These are phyloP conservation scores for Fraxinus latifolia DNA, from an alignment of 305 asterid species.

Conservation along the genomic window DNA sequence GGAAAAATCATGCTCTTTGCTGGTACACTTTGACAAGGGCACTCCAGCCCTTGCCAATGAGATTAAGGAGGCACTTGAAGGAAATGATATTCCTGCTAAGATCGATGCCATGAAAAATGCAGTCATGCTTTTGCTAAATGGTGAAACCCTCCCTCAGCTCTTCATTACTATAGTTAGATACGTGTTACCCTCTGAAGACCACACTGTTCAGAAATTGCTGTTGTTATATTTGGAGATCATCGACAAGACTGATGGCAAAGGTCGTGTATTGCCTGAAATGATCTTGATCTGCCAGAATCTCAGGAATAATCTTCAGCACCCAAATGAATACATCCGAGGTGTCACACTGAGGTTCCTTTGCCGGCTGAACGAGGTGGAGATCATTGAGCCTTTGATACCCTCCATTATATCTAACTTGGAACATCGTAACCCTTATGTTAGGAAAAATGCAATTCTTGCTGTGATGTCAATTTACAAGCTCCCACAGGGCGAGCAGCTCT, in stretches of 20 bases:
- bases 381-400: constrained; percentile 89
- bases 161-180: constrained; percentile 78
- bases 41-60: constrained; percentile 86
- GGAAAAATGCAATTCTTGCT: constrained; percentile 90
- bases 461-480: constrained; percentile 91
- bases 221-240: constrained; percentile 80
- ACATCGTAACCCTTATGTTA: constrained; percentile 77
- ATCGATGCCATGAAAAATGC: constrained; percentile 43
- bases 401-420: constrained; percentile 85
- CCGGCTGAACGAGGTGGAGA: constrained; percentile 80
- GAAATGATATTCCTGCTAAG: constrained; percentile 61
- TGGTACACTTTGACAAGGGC: constrained; percentile 37
- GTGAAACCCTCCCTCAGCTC: constrained; percentile 84
- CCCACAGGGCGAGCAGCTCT: constrained; percentile 80
- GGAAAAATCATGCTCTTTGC: constrained; percentile 84
- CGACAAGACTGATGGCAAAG: constrained; percentile 83
- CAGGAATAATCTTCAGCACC: constrained; percentile 49
- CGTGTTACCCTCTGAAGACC: constrained; percentile 52
- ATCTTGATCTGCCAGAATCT: constrained; percentile 52
- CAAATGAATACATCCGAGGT: constrained; percentile 61
- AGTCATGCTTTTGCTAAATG: constrained; percentile 79
- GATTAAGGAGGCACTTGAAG: constrained; percentile 94
- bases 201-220: constrained; percentile 78
- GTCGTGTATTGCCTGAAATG: constrained; percentile 72
- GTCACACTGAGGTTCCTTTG: constrained; percentile 91